These are phyloP conservation scores for Fusarium udum DNA, from an alignment of 2,329 filamentous ascomycete species.

Conservation along the genomic window DNA sequence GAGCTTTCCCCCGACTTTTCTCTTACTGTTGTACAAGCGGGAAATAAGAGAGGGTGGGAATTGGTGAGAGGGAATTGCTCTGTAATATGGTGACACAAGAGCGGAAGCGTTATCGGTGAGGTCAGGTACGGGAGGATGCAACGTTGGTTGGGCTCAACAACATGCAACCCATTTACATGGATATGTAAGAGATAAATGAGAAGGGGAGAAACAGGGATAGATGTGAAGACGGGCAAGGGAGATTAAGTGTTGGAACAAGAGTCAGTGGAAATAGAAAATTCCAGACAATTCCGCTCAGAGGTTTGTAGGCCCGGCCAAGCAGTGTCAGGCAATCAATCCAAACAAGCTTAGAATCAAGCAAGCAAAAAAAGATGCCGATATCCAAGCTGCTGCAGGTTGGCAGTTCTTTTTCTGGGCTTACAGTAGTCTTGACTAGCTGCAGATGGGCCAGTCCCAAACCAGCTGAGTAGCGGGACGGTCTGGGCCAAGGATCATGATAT, in stretches of 20 bases:
- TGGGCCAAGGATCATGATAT: conserved; percentile 25
- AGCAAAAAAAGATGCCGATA: conserved; percentile 20
- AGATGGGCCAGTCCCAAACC: conserved; percentile 15
- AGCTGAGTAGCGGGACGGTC: conserved; percentile 32
- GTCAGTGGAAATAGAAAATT: conserved; percentile 34
- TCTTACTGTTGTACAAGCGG: background rate
- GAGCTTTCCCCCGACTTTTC: background rate
- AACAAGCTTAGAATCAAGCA: conserved; percentile 15
- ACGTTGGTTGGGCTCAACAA: conserved; percentile 28
- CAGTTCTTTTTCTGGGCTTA: conserved; percentile 11
- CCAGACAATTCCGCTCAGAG: conserved; percentile 19
- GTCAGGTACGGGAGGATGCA: conserved; percentile 8
- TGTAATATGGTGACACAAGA: conserved; percentile 8
- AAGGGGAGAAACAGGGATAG: conserved; percentile 5
- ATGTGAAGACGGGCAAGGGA: conserved; percentile 14
- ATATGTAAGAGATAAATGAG: conserved; percentile 25
- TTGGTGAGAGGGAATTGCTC: background rate
- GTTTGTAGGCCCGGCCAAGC: conserved; percentile 8
- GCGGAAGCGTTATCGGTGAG: conserved; percentile 4
- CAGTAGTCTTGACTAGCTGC: conserved; percentile 19
- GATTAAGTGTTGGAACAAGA: conserved; percentile 8
- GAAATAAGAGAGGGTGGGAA: background rate
- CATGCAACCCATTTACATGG: conserved; percentile 15
- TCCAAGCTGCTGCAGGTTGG: conserved; percentile 10
- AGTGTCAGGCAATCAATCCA: conserved; percentile 23